Evolutionary conservation across 805 yeast genomes (phyloP).

Genomic region (Pichia heedii): DNA sequence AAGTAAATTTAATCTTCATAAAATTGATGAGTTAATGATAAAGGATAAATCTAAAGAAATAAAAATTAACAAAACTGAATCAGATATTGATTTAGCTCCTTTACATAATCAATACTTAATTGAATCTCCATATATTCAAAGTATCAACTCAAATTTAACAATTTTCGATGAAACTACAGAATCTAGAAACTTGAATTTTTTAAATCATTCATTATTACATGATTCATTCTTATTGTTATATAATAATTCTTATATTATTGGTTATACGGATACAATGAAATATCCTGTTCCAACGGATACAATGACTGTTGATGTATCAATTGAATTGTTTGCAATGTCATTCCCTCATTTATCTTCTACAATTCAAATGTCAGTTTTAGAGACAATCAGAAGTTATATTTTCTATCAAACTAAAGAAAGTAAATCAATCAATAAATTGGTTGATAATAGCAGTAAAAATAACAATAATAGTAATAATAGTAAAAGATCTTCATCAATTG

Average conservation of each 20-base stretch:
- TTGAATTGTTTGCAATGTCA: slow-evolving; percentile 62
- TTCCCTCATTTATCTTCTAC: slow-evolving; percentile 67
- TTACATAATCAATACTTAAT: slow-evolving; percentile 21
- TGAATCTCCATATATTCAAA: slow-evolving; percentile 25
- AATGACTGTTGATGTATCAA: slow-evolving; percentile 63
- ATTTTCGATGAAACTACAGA: slow-evolving; percentile 30
- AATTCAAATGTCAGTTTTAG: slow-evolving; percentile 82
- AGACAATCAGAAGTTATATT: slow-evolving; percentile 55
- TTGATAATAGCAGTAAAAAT: too few relatives aligned
- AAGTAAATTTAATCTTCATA: slow-evolving; percentile 28
- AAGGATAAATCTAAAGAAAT: slow-evolving; percentile 9
- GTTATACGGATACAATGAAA: slow-evolving; percentile 28
- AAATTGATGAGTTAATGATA: slow-evolving; percentile 26
- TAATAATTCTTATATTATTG: slow-evolving; percentile 19
- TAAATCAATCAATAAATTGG: slow-evolving; percentile 1
- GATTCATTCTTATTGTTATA: slow-evolving; percentile 32
- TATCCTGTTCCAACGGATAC: slow-evolving; percentile 39
- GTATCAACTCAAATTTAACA: slow-evolving; percentile 19
- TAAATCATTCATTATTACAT: slow-evolving; percentile 31
- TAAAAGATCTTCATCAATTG: not conserved
- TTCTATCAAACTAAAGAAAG: slow-evolving; percentile 30
- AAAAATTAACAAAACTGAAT: slow-evolving; percentile 1
- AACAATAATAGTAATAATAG: slow-evolving; percentile 1
- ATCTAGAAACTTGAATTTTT: slow-evolving; percentile 26
- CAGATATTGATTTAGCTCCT: slow-evolving; percentile 22